Evolutionary conservation across 306 rosid species (phyloP).

Genomic region (Medicago arabica): DNA sequence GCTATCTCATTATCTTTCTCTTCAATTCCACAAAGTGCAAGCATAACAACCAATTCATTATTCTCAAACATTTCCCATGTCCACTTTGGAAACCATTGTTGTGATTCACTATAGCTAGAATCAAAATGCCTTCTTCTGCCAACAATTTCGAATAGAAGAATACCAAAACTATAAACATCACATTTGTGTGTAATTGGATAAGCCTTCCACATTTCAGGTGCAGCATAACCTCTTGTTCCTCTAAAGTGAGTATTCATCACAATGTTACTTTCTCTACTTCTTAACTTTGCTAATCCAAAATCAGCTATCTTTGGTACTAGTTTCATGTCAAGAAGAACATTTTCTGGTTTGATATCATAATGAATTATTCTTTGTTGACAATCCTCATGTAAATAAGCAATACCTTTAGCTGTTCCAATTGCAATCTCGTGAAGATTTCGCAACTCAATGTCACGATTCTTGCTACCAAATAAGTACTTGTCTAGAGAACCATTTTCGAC

Average conservation of each 20-base stretch:
- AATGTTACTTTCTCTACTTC: slow-evolving; percentile 39
- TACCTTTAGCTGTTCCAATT: slow-evolving; percentile 58
- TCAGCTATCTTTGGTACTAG: slow-evolving; percentile 55
- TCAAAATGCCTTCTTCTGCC: slow-evolving; percentile 59
- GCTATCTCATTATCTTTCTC: slow-evolving; percentile 46
- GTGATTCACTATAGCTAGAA: slow-evolving; percentile 39
- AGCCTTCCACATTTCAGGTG: slow-evolving; percentile 59
- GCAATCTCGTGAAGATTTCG: slow-evolving; percentile 50
- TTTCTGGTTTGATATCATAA: slow-evolving; percentile 57
- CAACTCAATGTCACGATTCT: slow-evolving; percentile 37
- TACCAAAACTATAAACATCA: slow-evolving; percentile 58
- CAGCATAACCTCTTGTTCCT: slow-evolving; percentile 61
- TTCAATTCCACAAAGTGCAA: slow-evolving; percentile 53
- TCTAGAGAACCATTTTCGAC: slow-evolving; percentile 51
- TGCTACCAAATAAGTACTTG: slow-evolving; percentile 41
- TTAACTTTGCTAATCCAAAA: slow-evolving; percentile 54
- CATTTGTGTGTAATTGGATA: slow-evolving; percentile 47
- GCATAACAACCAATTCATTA: slow-evolving; percentile 47
- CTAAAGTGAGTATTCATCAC: slow-evolving; percentile 41
- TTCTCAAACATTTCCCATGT: slow-evolving; percentile 58
- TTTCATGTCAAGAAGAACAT: slow-evolving; percentile 50
- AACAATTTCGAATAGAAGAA: slow-evolving; percentile 52
- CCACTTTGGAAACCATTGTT: slow-evolving; percentile 57
- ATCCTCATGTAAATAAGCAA: slow-evolving; percentile 57
- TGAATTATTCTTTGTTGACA: slow-evolving; percentile 53